Conservation (phyloP, 164 flowering plant genomes). For the Litsea cubeba region DNA sequence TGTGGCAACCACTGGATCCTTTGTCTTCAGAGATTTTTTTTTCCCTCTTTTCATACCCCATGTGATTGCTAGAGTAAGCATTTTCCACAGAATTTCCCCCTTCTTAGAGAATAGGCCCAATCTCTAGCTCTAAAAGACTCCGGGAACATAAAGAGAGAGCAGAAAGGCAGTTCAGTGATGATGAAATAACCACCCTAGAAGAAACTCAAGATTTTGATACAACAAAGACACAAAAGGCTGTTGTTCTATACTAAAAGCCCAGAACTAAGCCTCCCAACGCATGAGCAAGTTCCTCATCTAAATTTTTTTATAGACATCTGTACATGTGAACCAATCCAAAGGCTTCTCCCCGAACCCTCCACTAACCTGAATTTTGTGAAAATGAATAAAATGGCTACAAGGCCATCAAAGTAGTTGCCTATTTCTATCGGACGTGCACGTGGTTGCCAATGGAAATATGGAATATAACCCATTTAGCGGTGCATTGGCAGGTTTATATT, state of each 20-base stretch:
- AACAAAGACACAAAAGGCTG: background rate
- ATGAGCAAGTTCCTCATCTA: background rate
- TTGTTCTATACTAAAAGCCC: conserved; percentile 8
- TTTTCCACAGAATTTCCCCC: too few species aligned
- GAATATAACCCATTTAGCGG: conserved; percentile 1
- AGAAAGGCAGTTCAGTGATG: too few species aligned
- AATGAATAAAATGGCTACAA: background rate
- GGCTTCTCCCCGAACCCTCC: background rate
- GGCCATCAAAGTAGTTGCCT: background rate
- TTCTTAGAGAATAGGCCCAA: too few species aligned
- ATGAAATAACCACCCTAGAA: background rate
- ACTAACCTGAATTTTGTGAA: background rate
- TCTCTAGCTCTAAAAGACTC: too few species aligned
- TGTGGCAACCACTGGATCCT: too few species aligned
- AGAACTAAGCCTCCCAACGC: conserved; percentile 1
- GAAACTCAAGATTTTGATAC: conserved; percentile 2
- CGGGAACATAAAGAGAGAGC: too few species aligned
- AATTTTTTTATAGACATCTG: background rate
- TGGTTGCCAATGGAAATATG: conserved; percentile 8
- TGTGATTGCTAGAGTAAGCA: too few species aligned
- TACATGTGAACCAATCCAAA: background rate
- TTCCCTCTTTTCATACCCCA: too few species aligned
- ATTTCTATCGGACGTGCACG: conserved; percentile 3
- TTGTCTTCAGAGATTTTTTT: too few species aligned
- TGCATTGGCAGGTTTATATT: conserved; percentile 10